Base-by-base conservation (phyloP, 495 filamentous ascomycete species). In the Penicillium soppii region DNA sequence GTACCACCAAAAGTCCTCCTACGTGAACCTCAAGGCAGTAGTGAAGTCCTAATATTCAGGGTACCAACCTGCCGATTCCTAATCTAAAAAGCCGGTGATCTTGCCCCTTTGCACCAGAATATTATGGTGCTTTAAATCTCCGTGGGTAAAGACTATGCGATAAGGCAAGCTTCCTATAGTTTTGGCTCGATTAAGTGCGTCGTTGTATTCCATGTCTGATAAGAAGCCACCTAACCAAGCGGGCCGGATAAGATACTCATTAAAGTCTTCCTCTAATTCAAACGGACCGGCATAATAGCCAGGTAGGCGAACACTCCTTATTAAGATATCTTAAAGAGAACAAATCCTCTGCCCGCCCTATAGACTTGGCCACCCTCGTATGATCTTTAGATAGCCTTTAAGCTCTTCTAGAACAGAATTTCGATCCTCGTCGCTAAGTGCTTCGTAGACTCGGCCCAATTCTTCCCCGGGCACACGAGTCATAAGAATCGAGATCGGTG, bases 21-120 rank as follows among this genome's bases (percentile, higher is more conserved):
- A 37, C 10, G 55, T 42, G 26, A 58, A 54, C 32, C 54, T 51
- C 35, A 62, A 43, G 15, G 59, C 61, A 12, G 58, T 63, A 10
- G 57, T 67, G 13, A 63, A 79, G 39, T 80, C 79, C 78, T 73
- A 79, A 58, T 82, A 80, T 42, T 71, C 61, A 32, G 76, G 73
- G 62, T 75, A 78, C 70, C 72, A 82, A 19, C 76, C 77, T 32
- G 68, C 62, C 3, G 65, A 64, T 57, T 79, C 76, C 78, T 75
- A 80, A 53, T 79, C 77, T 26, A 81, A 56, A 61, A 83, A 71
- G 9, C 70, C 72, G 38, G 71, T 45, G 16, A 52, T 52, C 38
- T 20, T 27, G 10, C 38, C 38, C 4, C 29, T 25, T 13, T 15
- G 30, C 19, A 46, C 42, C 12, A 54, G 19, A 21, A 46, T 50